Evolutionary conservation across 805 yeast genomes (phyloP), one percentile per base, ranked within the genome.

Genomic region (Cyberlindnera amylophila): DNA sequence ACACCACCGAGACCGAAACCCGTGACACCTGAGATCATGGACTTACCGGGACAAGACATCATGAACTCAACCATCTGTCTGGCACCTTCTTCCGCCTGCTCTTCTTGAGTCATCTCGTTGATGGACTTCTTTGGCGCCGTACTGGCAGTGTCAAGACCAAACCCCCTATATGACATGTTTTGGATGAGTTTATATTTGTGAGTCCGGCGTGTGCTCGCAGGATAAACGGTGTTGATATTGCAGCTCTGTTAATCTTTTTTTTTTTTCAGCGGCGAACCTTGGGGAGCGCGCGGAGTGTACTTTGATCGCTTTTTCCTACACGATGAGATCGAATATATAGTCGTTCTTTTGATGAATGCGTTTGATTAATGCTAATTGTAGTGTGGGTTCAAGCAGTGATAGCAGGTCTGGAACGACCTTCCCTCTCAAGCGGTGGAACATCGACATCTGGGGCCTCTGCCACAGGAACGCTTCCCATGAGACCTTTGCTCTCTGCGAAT

Each of bases 1-100:
- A 90, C 85, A 47, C 97, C 98, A 66, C 98, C 98, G 29, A 91
- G 77, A 30, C 82, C 90, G 65, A 87, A 91, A 17, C 98, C 98
- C 12, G 95, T 81, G 16, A 82, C 96, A 47, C 96, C 98, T 23
- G 96, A 84, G 72, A 90, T 81, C 18, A 74, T 82, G 0, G 96
- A 79, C 61, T 93, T 91, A 15, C 97, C 98, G 0, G 97, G 96
- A 67, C 99, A 91, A 6, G 96, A 86, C 50, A 83, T 77, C 89
- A 90, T 87, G 64, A 84, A 79, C 39, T 74, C 79, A 60, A 88
- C 79, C 82, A 91, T 85, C 57, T 79, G 81, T 56, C 71, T 69
- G 7, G 97, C 97, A 14, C 96, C 96, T 42, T 79, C 80, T 53
- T 87, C 93, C 2, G 95, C 96, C 65, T 88, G 96, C 61, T 90